These are phyloP conservation scores for Beauveria sp. DNA, from an alignment of 2,329 filamentous ascomycete genomes.

Conservation along the genomic window DNA sequence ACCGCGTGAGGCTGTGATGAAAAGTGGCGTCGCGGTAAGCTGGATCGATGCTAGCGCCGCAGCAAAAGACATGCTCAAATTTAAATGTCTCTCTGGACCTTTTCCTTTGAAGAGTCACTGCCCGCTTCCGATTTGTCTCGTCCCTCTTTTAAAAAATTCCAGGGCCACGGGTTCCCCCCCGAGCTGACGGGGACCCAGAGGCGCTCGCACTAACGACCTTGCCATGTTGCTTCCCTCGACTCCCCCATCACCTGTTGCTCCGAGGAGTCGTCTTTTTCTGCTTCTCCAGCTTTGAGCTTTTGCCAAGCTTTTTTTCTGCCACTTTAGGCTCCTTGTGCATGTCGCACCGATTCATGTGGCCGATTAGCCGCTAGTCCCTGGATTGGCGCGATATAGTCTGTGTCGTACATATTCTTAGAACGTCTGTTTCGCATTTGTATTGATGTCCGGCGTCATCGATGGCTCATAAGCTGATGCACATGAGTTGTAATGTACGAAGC, in stretches of 20 bases:
- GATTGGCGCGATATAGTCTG: not conserved
- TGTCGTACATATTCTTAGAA: not conserved
- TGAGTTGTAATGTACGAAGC: too few relatives aligned
- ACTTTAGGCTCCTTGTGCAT: constrained; percentile 4
- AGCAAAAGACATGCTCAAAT: not conserved
- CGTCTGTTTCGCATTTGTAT: not conserved
- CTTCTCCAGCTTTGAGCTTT: constrained; percentile 5
- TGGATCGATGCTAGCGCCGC: constrained; percentile 5
- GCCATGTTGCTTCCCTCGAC: constrained; percentile 11
- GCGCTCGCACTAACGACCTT: not conserved
- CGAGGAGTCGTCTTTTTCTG: not conserved
- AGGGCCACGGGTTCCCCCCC: not conserved
- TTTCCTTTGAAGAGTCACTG: not conserved
- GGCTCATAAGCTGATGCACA: too few relatives aligned
- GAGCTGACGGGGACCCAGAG: not conserved
- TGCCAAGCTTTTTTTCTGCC: not conserved
- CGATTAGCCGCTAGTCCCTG: not conserved
- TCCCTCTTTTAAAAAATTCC: constrained; percentile 5
- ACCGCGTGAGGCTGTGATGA: constrained; percentile 9
- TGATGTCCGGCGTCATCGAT: too few relatives aligned
- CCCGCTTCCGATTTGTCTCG: constrained; percentile 2
- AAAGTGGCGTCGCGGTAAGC: constrained; percentile 3
- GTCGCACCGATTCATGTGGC: constrained; percentile 7
- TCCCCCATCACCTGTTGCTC: constrained; percentile 2
- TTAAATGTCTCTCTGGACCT: constrained; percentile 5